phyloP scores from a whole-genome alignment of 1,139 yeast genomes.

The Suhomyces terraborum region DNA sequence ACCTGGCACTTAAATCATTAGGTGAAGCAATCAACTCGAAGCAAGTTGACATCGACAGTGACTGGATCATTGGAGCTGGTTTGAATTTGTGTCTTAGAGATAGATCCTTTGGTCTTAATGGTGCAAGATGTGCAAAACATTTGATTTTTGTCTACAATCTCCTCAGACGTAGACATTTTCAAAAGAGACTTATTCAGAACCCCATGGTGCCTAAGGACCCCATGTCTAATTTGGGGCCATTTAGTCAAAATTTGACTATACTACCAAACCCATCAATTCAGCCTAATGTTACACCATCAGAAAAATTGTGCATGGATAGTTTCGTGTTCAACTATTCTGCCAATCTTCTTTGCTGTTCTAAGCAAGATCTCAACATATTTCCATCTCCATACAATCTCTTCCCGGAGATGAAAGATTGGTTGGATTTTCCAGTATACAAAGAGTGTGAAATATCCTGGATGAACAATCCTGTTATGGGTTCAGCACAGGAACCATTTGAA shows the following conservation, averaged over 20 bases:
- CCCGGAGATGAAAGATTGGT: constrained; percentile 27
- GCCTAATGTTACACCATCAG: constrained; percentile 23
- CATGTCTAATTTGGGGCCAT: too few species aligned
- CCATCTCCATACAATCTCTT: constrained; percentile 41
- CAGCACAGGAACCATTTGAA: constrained; percentile 29
- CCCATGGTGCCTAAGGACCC: not conserved
- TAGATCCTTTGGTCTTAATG: constrained; percentile 29
- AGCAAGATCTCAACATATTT: constrained; percentile 24
- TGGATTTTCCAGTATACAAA: constrained; percentile 33
- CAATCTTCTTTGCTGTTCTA: constrained; percentile 27
- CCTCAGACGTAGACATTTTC: constrained; percentile 15
- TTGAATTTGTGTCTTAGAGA: constrained; percentile 37
- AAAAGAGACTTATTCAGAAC: constrained; percentile 1
- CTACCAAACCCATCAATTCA: not conserved
- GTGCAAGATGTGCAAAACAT: constrained; percentile 30
- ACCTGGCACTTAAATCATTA: constrained; percentile 21
- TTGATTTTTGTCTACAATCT: constrained; percentile 22
- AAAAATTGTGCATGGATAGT: constrained; percentile 37
- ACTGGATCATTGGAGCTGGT: constrained; percentile 39
- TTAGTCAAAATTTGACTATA: not conserved
- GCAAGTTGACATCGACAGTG: constrained; percentile 20
- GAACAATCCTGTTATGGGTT: constrained; percentile 21
- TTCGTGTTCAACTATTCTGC: constrained; percentile 39
- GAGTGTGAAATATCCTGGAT: constrained; percentile 19
- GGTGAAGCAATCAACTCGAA: constrained; percentile 11